These are phyloP conservation scores for Coniochaeta sp. DNA, from an alignment of 2,329 filamentous ascomycete species.

Conservation along the genomic window DNA sequence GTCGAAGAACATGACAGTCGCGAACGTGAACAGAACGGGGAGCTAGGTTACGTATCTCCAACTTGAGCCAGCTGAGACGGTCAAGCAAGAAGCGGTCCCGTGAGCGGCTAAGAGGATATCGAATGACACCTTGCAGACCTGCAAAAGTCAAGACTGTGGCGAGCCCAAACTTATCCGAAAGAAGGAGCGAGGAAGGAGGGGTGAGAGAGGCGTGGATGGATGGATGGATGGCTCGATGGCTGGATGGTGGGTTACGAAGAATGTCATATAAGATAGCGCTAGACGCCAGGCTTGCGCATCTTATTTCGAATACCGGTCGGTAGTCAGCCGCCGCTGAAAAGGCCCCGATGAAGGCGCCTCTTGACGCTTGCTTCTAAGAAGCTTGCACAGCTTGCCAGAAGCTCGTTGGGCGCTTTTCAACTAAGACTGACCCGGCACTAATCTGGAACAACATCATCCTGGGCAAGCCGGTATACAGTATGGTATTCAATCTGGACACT, in stretches of 20 bases:
- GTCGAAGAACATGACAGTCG: background rate
- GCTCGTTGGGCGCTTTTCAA: background rate
- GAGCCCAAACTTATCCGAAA: background rate
- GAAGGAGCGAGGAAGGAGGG: background rate
- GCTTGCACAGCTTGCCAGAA: background rate
- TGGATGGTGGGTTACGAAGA: background rate
- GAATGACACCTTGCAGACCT: background rate
- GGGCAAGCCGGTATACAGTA: background rate
- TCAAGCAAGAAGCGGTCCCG: background rate
- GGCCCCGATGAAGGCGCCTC: background rate
- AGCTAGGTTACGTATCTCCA: background rate
- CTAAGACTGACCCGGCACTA: background rate
- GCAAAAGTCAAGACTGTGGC: background rate
- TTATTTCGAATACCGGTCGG: background rate
- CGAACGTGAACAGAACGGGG: background rate
- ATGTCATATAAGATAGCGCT: background rate
- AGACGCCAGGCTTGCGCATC: background rate
- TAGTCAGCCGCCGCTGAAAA: background rate
- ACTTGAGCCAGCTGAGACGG: background rate
- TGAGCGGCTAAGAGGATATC: slow-evolving; percentile 9
- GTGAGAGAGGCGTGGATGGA: background rate
- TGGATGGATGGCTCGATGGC: background rate
- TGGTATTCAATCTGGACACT: background rate
- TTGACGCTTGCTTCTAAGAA: background rate
- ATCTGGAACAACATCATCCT: background rate